phyloP scores from a whole-genome alignment of 2,329 filamentous ascomycete species.

The Sphaerulina vaccinii region DNA sequence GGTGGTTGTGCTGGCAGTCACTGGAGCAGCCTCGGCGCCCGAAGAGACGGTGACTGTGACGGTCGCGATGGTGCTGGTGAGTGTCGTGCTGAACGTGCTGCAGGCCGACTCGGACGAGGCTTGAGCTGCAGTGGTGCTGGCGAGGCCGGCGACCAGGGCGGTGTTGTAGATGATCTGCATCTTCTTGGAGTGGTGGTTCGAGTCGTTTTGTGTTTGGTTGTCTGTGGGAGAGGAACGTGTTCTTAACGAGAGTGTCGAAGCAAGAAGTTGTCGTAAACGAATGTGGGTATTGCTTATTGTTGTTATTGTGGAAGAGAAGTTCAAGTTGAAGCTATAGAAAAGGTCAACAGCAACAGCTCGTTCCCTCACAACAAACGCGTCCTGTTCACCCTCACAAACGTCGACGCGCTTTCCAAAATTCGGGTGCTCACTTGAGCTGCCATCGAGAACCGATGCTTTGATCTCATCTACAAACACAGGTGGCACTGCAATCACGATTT shows the following conservation, averaged over 20 bases:
- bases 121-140: conserved; percentile 7
- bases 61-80: conserved; percentile 7
- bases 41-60: conserved; percentile 10
- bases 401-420: not conserved
- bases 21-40: not conserved
- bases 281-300: conserved; percentile 4
- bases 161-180: conserved; percentile 4
- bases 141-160: conserved; percentile 7
- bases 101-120: not conserved
- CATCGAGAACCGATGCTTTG: too few species aligned
- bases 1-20: not conserved
- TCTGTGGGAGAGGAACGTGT: not conserved
- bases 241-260: not conserved
- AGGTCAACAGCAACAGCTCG: not conserved
- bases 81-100: conserved; percentile 9
- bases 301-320: conserved; percentile 1
- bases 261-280: conserved; percentile 2
- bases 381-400: not conserved
- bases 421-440: not conserved
- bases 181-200: not conserved
- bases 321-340: not conserved
- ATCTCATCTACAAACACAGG: not conserved
- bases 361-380: not conserved
- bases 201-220: not conserved
- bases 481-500: conserved; percentile 11